phyloP scores from a whole-genome alignment of 768 basidiomycete species.

The Nidularia pulvinata region DNA sequence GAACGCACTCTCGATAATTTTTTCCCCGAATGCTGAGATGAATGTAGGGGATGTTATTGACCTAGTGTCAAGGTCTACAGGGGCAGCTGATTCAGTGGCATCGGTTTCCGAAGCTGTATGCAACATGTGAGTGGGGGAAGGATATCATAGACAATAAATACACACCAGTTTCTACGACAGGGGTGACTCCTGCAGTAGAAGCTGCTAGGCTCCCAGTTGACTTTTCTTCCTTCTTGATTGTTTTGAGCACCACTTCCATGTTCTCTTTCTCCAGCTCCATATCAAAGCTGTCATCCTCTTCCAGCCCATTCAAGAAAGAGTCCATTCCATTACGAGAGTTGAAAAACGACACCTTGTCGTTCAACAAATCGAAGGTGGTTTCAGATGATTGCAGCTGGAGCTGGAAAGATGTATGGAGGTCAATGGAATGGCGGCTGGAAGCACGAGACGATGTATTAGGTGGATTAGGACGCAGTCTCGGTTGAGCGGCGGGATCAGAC shows the following conservation, averaged over 20 bases:
- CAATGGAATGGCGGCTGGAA: constrained; percentile 36
- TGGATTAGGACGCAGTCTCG: constrained; percentile 20
- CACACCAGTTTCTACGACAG: no score
- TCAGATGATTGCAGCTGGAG: constrained; percentile 42
- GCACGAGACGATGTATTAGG: constrained; percentile 17
- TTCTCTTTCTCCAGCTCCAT: constrained; percentile 20
- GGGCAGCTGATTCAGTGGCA: no score
- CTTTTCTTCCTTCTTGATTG: neutral
- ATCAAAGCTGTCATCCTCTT: constrained; percentile 41
- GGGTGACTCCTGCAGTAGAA: no score
- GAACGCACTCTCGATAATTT: no score
- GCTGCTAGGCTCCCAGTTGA: no score
- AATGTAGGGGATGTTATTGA: no score
- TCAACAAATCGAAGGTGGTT: constrained; percentile 49
- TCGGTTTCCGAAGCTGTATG: no score
- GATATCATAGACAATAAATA: no score
- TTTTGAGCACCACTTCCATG: constrained; percentile 9
- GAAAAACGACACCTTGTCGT: constrained; percentile 51
- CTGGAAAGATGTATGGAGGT: constrained; percentile 47
- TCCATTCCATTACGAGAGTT: constrained; percentile 24
- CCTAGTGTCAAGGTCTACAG: no score
- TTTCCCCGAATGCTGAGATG: no score
- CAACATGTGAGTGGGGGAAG: no score
- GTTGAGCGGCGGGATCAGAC: constrained; percentile 3
- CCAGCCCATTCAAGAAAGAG: constrained; percentile 29